These are phyloP conservation scores for Triglochin maritima DNA, from an alignment of 106 monocot species.

Conservation along the genomic window DNA sequence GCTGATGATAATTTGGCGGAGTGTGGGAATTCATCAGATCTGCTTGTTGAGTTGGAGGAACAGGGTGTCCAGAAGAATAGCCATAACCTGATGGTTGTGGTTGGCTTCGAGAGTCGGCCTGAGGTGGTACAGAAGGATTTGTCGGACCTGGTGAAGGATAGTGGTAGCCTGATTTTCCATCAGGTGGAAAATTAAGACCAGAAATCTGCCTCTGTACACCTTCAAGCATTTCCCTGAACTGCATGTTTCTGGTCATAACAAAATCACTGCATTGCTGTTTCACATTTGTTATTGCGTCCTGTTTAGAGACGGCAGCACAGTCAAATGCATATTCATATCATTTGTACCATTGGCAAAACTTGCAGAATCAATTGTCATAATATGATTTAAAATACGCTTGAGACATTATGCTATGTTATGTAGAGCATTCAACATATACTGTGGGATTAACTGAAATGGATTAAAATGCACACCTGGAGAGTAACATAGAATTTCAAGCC, in stretches of 20 bases:
- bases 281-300: slow-evolving; percentile 87
- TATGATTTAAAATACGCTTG: not conserved
- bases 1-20: slow-evolving; percentile 14
- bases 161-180: slow-evolving; percentile 36
- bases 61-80: not conserved
- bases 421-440: not conserved
- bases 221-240: slow-evolving; percentile 83
- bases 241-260: slow-evolving; percentile 78
- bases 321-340: no score
- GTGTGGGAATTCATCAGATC: slow-evolving; percentile 8
- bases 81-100: slow-evolving; percentile 3
- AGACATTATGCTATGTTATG: not conserved
- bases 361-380: not conserved
- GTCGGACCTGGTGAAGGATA: slow-evolving; percentile 33
- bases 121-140: slow-evolving; percentile 9
- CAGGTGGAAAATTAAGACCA: slow-evolving; percentile 54
- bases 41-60: slow-evolving; percentile 11
- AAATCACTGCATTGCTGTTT: slow-evolving; percentile 97
- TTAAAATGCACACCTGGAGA: slow-evolving; percentile 52
- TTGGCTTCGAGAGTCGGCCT: slow-evolving; percentile 18
- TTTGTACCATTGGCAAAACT: no score
- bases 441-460: not conserved
- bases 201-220: slow-evolving; percentile 77
- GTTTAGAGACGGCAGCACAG: slow-evolving; percentile 11
- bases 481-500: slow-evolving; percentile 95